phyloP scores from a whole-genome alignment of 2,329 filamentous ascomycete species.

The Sphaceloma murrayae region DNA sequence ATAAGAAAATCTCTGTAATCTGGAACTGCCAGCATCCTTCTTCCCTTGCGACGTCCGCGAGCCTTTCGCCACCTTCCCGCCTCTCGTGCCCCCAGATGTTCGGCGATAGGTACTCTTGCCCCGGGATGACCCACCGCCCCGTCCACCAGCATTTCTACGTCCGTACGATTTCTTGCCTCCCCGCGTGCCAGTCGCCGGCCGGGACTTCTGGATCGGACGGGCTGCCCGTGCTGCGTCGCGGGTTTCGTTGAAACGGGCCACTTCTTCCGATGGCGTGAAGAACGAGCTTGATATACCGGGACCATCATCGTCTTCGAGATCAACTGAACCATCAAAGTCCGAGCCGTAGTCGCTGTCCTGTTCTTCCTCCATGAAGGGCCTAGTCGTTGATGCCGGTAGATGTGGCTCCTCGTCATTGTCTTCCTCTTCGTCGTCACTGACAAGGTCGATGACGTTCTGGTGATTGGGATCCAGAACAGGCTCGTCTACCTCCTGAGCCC shows the following conservation, averaged over 20 bases:
- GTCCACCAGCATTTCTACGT: slow-evolving; percentile 1
- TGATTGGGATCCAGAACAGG: slow-evolving; percentile 42
- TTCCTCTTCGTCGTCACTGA: slow-evolving; percentile 33
- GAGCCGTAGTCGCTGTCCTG: slow-evolving; percentile 38
- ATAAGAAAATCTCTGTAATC: slow-evolving; percentile 5
- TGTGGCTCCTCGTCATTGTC: slow-evolving; percentile 21
- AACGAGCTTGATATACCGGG: slow-evolving; percentile 23
- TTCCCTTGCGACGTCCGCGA: not conserved
- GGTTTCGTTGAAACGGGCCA: slow-evolving; percentile 24
- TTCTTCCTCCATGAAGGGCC: slow-evolving; percentile 30
- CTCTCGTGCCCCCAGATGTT: slow-evolving; percentile 4
- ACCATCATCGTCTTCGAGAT: slow-evolving; percentile 29
- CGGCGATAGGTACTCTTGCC: not conserved
- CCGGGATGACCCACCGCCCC: not conserved
- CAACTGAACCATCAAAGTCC: slow-evolving; percentile 24
- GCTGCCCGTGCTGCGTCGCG: slow-evolving; percentile 1
- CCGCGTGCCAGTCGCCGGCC: not conserved
- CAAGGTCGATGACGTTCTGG: slow-evolving; percentile 39
- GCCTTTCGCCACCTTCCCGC: not conserved
- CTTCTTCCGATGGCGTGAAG: slow-evolving; percentile 22
- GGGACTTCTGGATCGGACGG: not conserved
- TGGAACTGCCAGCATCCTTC: not conserved
- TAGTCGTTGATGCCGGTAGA: slow-evolving; percentile 5
- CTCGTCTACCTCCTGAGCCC: slow-evolving; percentile 30
- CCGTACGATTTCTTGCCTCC: slow-evolving; percentile 9